Evolutionary conservation across 164 flowering plant genomes (phyloP).

Genomic region (Brasenia schreberi): DNA sequence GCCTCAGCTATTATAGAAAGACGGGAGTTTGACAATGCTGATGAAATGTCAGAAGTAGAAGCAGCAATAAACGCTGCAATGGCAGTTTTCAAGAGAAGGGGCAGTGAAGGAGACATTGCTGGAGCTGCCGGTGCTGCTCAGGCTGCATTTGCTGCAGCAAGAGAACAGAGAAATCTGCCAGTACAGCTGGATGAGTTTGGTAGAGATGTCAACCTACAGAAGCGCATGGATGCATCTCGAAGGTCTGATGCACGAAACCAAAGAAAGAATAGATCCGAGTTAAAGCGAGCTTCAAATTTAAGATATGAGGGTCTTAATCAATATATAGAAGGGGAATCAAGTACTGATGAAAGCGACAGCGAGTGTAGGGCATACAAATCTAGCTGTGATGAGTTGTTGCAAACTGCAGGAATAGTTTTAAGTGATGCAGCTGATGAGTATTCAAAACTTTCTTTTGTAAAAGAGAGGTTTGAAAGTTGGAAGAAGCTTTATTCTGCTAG

Average conservation of each 20-base stretch:
- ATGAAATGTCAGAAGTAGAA: conserved; percentile 85
- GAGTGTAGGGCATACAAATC: conserved; percentile 63
- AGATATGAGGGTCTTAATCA: conserved; percentile 26
- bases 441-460: conserved; percentile 59
- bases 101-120: conserved; percentile 27
- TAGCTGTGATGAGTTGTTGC: conserved; percentile 42
- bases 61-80: conserved; percentile 65
- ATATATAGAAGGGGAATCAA: conserved; percentile 81
- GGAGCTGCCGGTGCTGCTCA: conserved; percentile 57
- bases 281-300: conserved; percentile 38
- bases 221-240: conserved; percentile 52
- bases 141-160: conserved; percentile 41
- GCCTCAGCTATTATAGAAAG: conserved; percentile 65
- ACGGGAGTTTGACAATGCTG: conserved; percentile 61
- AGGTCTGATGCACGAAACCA: conserved; percentile 64
- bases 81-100: conserved; percentile 42
- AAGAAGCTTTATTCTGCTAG: conserved; percentile 50
- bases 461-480: conserved; percentile 64
- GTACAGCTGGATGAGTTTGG: conserved; percentile 82
- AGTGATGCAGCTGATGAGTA: conserved; percentile 80
- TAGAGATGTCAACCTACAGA: conserved; percentile 73
- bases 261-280: conserved; percentile 44
- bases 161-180: conserved; percentile 39
- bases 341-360: conserved; percentile 95
- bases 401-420: conserved; percentile 61